phyloP scores from a whole-genome alignment of 164 flowering plant genomes.

The Kalanchoe fedtschenkoi region DNA sequence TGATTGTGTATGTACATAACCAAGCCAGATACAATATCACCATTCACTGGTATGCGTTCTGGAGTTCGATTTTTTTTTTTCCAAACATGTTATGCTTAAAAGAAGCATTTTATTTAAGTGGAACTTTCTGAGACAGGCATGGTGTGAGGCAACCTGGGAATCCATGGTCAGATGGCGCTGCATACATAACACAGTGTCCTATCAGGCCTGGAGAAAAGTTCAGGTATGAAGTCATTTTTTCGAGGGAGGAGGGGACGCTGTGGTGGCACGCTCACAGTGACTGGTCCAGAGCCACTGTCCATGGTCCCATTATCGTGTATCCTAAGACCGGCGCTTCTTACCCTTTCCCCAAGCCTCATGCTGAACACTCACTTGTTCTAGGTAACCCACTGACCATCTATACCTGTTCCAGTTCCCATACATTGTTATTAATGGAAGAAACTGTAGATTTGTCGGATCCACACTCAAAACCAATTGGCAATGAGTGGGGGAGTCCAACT shows the following conservation, averaged over 20 bases:
- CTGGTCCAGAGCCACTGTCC: conserved; percentile 3
- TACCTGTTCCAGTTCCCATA: no score
- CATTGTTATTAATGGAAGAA: no score
- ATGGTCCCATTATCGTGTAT: conserved; percentile 3
- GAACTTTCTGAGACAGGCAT: conserved; percentile 4
- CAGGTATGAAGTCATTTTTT: not conserved
- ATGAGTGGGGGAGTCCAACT: no score
- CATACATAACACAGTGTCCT: conserved; percentile 13
- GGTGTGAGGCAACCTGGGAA: conserved; percentile 10
- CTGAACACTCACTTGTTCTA: not conserved
- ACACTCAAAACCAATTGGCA: no score
- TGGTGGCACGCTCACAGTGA: conserved; percentile 6
- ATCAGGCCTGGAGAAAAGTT: conserved; percentile 5
- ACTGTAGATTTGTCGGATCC: no score
- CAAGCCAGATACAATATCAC: conserved; percentile 19
- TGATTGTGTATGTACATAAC: conserved; percentile 18
- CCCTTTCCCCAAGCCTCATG: conserved; percentile 6
- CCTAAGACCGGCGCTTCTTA: not conserved
- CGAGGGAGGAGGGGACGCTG: conserved; percentile 8
- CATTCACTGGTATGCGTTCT: conserved; percentile 24
- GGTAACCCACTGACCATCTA: not conserved
- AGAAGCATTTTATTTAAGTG: no score
- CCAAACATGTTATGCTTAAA: no score
- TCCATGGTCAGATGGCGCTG: conserved; percentile 15
- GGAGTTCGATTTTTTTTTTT: no score